Base-by-base conservation (phyloP, 2,329 filamentous ascomycete genomes). In the Anthostomella pinea region DNA sequence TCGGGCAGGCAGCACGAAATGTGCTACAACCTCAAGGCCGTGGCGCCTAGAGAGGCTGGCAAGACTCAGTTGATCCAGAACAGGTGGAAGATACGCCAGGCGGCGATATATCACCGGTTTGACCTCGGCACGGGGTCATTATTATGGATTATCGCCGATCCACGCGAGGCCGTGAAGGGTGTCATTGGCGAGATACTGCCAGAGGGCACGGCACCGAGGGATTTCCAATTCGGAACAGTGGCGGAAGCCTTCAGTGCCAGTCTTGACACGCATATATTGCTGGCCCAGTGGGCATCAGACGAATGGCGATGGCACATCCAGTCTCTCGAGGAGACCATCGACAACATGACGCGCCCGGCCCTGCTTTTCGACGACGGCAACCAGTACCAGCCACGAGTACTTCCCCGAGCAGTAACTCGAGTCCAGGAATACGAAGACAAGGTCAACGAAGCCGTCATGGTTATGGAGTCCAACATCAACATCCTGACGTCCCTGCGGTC, bases 281-380 rank as follows among this genome's bases (percentile, higher is more conserved):
- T 51, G 27, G 59, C 57, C 26, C 55, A 65, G 18, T 67, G 65
- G 65, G 54, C 60, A 2, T 57, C 50, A 0, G 57, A 63, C 36
- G 54, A 59, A 4, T 68, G 64, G 64, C 50, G 62, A 11, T 53
- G 52, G 52, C 65, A 66, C 44, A 48, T 67, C 14, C 41, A 51
- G 11, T 63, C 52, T 43, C 45, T 66, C 1, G 63, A 66, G 41
- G 39, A 53, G 7, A 37, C 50, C 0, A 53, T 64, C n/a, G 58
- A 63, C 17, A 21, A 49, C 23, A 43, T 57, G 43, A 60, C 60
- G 23, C 34, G 34, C 14, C 29, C 34, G 6, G 29, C 26, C 27
- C 35, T 42, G 23, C 22, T 45, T 6, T 31, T 27, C 29, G 29
- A 38, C 13, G 28, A 34, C 8, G 9, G 24, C 8, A 32, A 26